Evolutionary conservation across 345 rosid species (phyloP).

Genomic region (Tarenaya hassleriana): DNA sequence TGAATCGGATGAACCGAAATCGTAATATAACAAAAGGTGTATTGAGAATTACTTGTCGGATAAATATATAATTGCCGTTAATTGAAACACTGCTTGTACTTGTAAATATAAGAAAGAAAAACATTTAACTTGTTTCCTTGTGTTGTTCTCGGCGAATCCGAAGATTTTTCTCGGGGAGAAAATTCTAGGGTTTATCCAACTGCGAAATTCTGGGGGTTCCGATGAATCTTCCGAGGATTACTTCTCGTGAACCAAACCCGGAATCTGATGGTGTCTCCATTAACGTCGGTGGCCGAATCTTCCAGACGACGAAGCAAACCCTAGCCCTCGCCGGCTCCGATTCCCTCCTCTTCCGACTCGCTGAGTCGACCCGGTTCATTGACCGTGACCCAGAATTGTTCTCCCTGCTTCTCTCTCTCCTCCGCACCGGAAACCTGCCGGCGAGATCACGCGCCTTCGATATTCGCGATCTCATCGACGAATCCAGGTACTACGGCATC

Average conservation of each 20-base stretch:
- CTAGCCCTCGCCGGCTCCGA: slow-evolving; percentile 51
- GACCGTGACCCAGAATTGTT: slow-evolving; percentile 89
- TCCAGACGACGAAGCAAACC: slow-evolving; percentile 81
- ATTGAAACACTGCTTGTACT: no score
- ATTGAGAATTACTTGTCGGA: no score
- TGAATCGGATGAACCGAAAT: no score
- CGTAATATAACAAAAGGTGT: no score
- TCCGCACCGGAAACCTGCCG: slow-evolving; percentile 75
- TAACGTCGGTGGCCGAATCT: slow-evolving; percentile 67
- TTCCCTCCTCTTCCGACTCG: slow-evolving; percentile 52
- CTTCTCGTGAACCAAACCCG: slow-evolving; percentile 8
- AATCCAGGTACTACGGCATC: slow-evolving; percentile 63
- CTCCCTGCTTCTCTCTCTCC: slow-evolving; percentile 63
- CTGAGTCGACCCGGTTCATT: slow-evolving; percentile 48
- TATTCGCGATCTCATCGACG: slow-evolving; percentile 65
- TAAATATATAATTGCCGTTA: no score
- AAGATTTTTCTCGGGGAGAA: background rate
- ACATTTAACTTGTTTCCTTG: no score
- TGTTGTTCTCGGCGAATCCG: no score
- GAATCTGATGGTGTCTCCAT: slow-evolving; percentile 41
- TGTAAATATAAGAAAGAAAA: no score
- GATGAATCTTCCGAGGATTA: background rate
- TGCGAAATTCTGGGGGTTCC: background rate
- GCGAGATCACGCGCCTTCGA: slow-evolving; percentile 58
- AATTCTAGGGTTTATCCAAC: background rate